Base-by-base conservation (phyloP, 768 basidiomycete species). In the Pleurotus platypus region DNA sequence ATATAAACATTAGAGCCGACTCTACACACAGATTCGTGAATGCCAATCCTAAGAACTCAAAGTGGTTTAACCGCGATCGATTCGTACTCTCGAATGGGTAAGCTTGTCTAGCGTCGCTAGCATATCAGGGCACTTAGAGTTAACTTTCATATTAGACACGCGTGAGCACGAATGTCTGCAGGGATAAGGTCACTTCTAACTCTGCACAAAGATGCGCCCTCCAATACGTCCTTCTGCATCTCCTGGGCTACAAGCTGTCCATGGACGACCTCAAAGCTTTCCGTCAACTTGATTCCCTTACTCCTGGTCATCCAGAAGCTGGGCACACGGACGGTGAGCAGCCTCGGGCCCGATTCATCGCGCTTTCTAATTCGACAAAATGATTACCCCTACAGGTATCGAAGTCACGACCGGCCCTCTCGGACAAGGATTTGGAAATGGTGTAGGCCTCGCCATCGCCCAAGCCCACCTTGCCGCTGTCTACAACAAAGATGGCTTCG, bases 381-480 rank as follows among this genome's bases (percentile, higher is more conserved):
- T 58, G 38, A 49, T 37, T 22, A 11, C 46, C 24, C 38, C 51
- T 46, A 58, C 62, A 86, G 84, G 86, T 58, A 80, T 92, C 48
- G 90, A 92, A 75, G 93, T 98, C 58, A 98, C 95, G 61, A 98
- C 95, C 56, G 95, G 95, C 55, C 95, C 95, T 60, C 86, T 98
- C 30, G 95, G 95, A 45, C 95, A 98, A 74, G 92, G 94, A 61
- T 90, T 98, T 69, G 85, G 89, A 61, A 96, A 94, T 67, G 93
- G 85, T 60, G 93, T 98, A 63, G 95, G 95, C 67, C 75, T 98
- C 57, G 95, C 94, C 53, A 93, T 96, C 57, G 94, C 91, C 18
- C 90, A 95, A 73, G 89, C 90, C 35, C 94, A 98, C 71, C 76
- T 96, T 58, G 91, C 78, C 46, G 93, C 93, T n/a, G 76, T 85